These are phyloP conservation scores for Gardenia jasminoides DNA, from an alignment of 257 asterid species.

Conservation along the genomic window DNA sequence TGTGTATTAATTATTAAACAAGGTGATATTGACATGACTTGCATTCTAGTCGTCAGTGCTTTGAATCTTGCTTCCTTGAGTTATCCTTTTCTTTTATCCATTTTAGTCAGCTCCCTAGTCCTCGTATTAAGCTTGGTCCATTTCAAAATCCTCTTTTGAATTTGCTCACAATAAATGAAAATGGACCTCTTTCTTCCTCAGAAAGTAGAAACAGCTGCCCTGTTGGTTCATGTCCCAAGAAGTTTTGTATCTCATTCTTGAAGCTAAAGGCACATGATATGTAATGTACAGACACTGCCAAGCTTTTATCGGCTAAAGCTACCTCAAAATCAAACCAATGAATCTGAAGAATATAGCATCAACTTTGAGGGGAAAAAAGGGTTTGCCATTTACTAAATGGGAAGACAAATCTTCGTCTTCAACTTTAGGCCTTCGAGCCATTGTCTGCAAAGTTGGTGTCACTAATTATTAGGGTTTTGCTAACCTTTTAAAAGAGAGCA, in stretches of 20 bases:
- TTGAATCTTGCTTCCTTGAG: background rate
- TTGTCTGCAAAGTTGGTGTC: slow-evolving; percentile 17
- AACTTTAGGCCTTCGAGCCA: slow-evolving; percentile 12
- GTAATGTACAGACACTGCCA: background rate
- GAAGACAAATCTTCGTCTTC: slow-evolving; percentile 1
- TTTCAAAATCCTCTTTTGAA: slow-evolving; percentile 1
- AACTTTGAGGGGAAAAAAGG: background rate
- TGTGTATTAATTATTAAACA: background rate
- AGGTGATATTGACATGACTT: background rate
- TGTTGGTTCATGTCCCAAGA: slow-evolving; percentile 7
- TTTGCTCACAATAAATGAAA: slow-evolving; percentile 15
- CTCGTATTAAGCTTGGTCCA: slow-evolving; percentile 6
- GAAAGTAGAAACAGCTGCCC: background rate
- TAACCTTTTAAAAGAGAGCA: slow-evolving; percentile 13
- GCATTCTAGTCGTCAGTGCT: background rate
- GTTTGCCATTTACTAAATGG: background rate
- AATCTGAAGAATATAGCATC: slow-evolving; percentile 10
- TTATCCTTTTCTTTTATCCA: background rate
- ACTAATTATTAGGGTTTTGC: slow-evolving; percentile 9
- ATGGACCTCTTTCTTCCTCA: background rate
- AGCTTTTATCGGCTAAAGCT: background rate
- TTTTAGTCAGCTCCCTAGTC: background rate
- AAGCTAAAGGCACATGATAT: slow-evolving; percentile 5
- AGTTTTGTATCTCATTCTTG: slow-evolving; percentile 12
- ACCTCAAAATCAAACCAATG: background rate